Base-by-base conservation (phyloP, 768 basidiomycete species). In the Trametes punicea region DNA sequence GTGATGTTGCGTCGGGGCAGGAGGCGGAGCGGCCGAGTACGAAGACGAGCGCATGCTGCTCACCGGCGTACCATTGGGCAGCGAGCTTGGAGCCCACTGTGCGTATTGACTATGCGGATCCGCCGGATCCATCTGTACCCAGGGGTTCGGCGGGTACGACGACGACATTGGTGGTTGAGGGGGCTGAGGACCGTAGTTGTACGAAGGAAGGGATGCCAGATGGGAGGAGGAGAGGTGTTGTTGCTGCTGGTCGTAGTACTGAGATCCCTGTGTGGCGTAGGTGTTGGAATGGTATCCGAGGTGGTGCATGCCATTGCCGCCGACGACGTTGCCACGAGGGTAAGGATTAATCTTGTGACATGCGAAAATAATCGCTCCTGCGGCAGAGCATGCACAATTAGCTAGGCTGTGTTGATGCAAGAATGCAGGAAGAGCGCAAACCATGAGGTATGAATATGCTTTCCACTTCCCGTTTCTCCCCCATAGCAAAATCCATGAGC, bases 391-490 rank as follows among this genome's bases (percentile, higher is more conserved):
- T 54, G 31, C 51, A 44, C 31, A 29, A 41, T 39, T 30, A 26
- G 42, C 53, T 26, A 62, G 55, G 50, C 38, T 45, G 39, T 34
- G 34, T 46, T 30, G 15, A 44, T 42, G 48, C 27, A 51, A 56
- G 60, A 52, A 68, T 44, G 58, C 46, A 64, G 51, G 45, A 56
- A 49, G 48, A 39, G 58, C 51, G 59, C 49, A 64, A 69, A 87
- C 90, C 90, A 81, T 93, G 89, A 69, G 91, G 90, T 71, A 92
- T 90, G 71, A 89, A 93, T 60, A 93, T 86, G 72, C 88, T 91
- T 69, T 92, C 90, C 26, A 92, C 87, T 70, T 85, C 81, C 56
- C 78, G 79, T 46, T 75, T 76, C 55, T 80, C 77, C 33, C 80
- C 78, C 66, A 78, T 75, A 9, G 64, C 64, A 30, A 61, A 63